phyloP scores from a whole-genome alignment of 768 basidiomycete species.

The Leccinellum albellum region DNA sequence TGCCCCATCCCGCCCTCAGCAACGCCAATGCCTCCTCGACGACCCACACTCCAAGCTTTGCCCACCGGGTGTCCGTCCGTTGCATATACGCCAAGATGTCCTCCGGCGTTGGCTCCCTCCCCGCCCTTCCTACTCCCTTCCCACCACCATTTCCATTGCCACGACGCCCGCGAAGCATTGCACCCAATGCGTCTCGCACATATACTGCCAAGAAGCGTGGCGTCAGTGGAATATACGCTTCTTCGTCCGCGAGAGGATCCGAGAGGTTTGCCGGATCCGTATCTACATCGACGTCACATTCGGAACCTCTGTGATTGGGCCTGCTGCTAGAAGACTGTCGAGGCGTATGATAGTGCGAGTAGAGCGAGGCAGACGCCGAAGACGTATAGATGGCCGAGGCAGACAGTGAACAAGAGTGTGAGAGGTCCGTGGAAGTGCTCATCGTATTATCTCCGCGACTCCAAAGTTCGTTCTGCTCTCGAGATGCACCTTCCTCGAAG shows the following conservation, averaged over 20 bases:
- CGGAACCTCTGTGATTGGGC: neutral
- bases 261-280: slow-evolving; percentile 45
- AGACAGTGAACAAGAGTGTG: slow-evolving; percentile 21
- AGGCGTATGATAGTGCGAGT: slow-evolving; percentile 25
- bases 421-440: slow-evolving; percentile 22
- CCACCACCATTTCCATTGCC: slow-evolving; percentile 3
- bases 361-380: slow-evolving; percentile 21
- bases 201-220: slow-evolving; percentile 44
- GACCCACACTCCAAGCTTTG: slow-evolving; percentile 57
- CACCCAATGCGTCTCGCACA: slow-evolving; percentile 45
- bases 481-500: neutral
- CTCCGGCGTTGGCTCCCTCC: slow-evolving; percentile 33
- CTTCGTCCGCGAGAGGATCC: slow-evolving; percentile 56
- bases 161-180: slow-evolving; percentile 23
- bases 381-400: slow-evolving; percentile 24
- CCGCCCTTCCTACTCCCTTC: neutral
- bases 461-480: slow-evolving; percentile 43
- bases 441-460: slow-evolving; percentile 26
- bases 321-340: slow-evolving; percentile 1
- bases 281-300: slow-evolving; percentile 29
- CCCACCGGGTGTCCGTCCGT: slow-evolving; percentile 61
- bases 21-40: slow-evolving; percentile 57
- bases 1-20: slow-evolving; percentile 1
- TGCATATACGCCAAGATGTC: slow-evolving; percentile 46
- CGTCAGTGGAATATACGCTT: slow-evolving; percentile 61